Evolutionary conservation across 768 basidiomycete species (phyloP).

Genomic region (Daedaleopsis sinensis): DNA sequence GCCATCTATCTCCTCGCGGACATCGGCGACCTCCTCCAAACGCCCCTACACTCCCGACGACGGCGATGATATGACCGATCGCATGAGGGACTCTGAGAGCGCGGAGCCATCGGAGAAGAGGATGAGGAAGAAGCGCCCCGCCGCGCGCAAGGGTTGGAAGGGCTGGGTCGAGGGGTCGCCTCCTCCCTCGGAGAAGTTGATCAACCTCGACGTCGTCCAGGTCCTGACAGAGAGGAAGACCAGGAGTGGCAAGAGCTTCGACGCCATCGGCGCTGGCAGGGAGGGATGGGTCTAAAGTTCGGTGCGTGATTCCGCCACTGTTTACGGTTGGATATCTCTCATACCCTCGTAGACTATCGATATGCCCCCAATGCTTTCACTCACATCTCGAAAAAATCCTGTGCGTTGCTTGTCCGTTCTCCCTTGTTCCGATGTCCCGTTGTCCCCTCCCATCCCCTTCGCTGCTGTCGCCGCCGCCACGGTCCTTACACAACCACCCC

Average conservation of each 20-base stretch:
- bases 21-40: conserved; percentile 80
- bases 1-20: conserved; percentile 71
- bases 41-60: conserved; percentile 77
- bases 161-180: conserved; percentile 90
- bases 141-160: conserved; percentile 84
- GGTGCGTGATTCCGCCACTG: conserved; percentile 30
- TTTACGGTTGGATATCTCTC: conserved; percentile 57
- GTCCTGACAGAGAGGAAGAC: conserved; percentile 74
- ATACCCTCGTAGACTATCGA: conserved; percentile 16
- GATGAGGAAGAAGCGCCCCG: conserved; percentile 56
- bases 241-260: conserved; percentile 85
- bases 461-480: conserved; percentile 11
- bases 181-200: conserved; percentile 76
- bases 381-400: conserved; percentile 9
- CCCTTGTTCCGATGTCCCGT: not conserved
- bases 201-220: conserved; percentile 76
- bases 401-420: not conserved
- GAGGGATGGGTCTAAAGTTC: conserved; percentile 80
- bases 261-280: conserved; percentile 77
- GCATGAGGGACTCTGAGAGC: conserved; percentile 27
- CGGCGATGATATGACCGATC: conserved; percentile 42
- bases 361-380: conserved; percentile 4
- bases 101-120: conserved; percentile 27
- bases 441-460: not conserved
- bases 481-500: conserved; percentile 9